Evolutionary conservation across 768 basidiomycete species (phyloP).

Genomic region (Sarcodon sp.): DNA sequence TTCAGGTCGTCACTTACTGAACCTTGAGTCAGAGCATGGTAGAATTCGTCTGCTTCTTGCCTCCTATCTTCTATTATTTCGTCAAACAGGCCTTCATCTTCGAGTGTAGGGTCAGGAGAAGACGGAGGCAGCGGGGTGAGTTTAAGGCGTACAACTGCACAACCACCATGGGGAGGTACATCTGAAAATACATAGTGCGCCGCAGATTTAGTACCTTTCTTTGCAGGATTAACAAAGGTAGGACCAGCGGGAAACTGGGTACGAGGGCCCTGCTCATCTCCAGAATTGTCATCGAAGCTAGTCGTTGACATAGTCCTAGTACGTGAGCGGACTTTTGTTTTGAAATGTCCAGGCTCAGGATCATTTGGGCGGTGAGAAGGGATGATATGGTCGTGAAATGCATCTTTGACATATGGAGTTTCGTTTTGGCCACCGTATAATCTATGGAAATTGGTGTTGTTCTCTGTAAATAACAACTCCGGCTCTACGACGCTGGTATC

Average conservation of each 20-base stretch:
- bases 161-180: conserved; percentile 87
- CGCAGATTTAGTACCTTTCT: conserved; percentile 83
- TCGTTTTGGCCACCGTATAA: conserved; percentile 84
- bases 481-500: conserved; percentile 55
- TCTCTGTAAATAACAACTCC: conserved; percentile 88
- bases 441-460: conserved; percentile 90
- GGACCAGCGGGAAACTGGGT: conserved; percentile 42
- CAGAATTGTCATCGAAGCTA: conserved; percentile 13
- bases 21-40: conserved; percentile 64
- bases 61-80: conserved; percentile 81
- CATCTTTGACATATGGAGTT: conserved; percentile 84
- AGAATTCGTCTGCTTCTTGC: conserved; percentile 95
- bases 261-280: conserved; percentile 33
- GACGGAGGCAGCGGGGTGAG: conserved; percentile 60
- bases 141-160: conserved; percentile 89
- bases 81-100: conserved; percentile 86
- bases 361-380: conserved; percentile 62
- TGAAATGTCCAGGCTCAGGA: conserved; percentile 29
- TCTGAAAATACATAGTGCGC: conserved; percentile 83
- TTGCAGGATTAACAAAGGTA: conserved; percentile 74
- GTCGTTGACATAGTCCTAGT: conserved; percentile 1
- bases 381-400: conserved; percentile 97
- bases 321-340: conserved; percentile 34
- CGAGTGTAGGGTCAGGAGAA: conserved; percentile 65
- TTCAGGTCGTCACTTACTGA: conserved; percentile 86